Conservation (phyloP, 1,139 yeast genomes). For the Taiozyma sp. region DNA sequence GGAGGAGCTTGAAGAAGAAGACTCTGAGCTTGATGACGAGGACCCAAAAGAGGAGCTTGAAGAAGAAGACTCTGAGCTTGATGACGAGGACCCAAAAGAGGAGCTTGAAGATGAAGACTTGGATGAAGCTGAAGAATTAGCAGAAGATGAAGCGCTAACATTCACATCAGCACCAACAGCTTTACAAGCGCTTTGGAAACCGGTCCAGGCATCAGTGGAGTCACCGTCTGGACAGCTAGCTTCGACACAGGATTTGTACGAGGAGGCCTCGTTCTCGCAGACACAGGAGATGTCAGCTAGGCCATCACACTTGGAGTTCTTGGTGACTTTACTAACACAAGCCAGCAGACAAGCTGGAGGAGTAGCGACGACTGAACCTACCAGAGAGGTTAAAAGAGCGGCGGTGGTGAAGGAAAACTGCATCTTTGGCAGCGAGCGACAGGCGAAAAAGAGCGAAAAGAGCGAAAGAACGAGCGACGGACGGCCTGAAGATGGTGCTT, state of each 20-base stretch:
- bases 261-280: conserved; percentile 48
- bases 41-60: too few species aligned
- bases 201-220: conserved; percentile 50
- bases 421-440: neutral
- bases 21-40: conserved; percentile 7
- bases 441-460: too few species aligned
- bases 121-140: conserved; percentile 24
- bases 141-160: conserved; percentile 26
- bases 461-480: neutral
- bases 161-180: conserved; percentile 31
- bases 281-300: conserved; percentile 63
- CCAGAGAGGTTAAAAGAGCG: neutral
- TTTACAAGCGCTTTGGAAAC: conserved; percentile 52
- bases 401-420: neutral
- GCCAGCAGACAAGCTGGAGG: conserved; percentile 79
- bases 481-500: neutral
- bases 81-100: too few species aligned
- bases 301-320: conserved; percentile 47
- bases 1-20: neutral
- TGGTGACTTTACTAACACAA: conserved; percentile 53
- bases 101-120: too few species aligned
- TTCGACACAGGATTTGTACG: conserved; percentile 56
- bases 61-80: too few species aligned
- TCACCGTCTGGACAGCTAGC: conserved; percentile 60
- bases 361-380: conserved; percentile 38